These are phyloP conservation scores for Silene coronaria DNA, from an alignment of 179 eudicot species.

Conservation along the genomic window DNA sequence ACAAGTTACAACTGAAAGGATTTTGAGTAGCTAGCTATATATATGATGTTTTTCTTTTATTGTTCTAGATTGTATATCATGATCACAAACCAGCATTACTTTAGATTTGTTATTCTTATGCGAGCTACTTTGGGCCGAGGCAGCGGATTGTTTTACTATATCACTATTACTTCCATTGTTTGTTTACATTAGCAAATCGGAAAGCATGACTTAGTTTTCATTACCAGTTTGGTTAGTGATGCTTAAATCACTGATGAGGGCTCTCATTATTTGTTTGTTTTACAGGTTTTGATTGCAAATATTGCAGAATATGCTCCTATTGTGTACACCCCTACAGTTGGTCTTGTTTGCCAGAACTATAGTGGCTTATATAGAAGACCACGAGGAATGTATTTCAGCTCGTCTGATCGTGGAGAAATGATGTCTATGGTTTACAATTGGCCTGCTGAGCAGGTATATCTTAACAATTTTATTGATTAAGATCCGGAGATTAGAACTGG, in stretches of 20 bases:
- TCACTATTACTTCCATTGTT: not conserved
- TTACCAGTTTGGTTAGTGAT: constrained; percentile 10
- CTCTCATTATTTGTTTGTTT: constrained; percentile 6
- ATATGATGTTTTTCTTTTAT: too few relatives aligned
- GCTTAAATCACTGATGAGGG: not conserved
- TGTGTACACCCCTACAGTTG: constrained; percentile 95
- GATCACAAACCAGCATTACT: not conserved
- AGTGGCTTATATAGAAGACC: constrained; percentile 95
- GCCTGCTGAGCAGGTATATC: constrained; percentile 90
- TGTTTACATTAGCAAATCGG: not conserved
- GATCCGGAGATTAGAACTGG: not conserved
- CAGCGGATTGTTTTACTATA: not conserved
- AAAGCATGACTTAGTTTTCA: not conserved
- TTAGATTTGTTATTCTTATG: not conserved
- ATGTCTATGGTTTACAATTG: constrained; percentile 99
- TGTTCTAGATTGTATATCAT: not conserved
- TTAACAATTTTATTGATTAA: not conserved
- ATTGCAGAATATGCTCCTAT: constrained; percentile 95
- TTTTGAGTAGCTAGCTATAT: not conserved
- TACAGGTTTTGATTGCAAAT: constrained; percentile 80
- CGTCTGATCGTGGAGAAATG: constrained; percentile 97
- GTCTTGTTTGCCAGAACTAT: constrained; percentile 92
- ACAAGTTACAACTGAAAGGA: not conserved
- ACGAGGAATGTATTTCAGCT: constrained; percentile 95
- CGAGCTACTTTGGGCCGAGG: not conserved